Evolutionary conservation across 331 rosid species (phyloP).

Genomic region (Dryas integrifolia): DNA sequence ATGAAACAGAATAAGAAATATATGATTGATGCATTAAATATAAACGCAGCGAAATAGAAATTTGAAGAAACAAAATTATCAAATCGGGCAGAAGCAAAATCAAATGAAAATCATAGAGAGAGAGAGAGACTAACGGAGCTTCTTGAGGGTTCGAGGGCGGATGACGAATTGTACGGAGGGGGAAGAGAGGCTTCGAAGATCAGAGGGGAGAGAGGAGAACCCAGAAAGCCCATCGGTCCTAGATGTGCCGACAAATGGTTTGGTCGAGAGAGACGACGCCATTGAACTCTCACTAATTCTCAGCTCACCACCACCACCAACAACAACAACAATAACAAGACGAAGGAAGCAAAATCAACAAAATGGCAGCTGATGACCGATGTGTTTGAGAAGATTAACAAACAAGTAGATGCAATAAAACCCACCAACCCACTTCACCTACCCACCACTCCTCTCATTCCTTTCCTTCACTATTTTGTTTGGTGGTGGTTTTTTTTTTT

Average conservation of each 20-base stretch:
- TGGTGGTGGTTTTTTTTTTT: too few relatives aligned
- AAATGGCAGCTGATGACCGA: neutral
- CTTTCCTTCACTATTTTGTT: neutral
- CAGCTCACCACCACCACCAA: neutral
- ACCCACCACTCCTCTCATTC: neutral
- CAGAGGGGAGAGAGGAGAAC: constrained; percentile 40
- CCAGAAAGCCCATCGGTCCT: constrained; percentile 45
- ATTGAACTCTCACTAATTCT: constrained; percentile 20
- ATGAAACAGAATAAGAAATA: neutral
- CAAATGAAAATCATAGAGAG: neutral
- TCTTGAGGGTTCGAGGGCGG: constrained; percentile 45
- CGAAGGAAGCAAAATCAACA: neutral
- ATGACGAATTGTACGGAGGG: constrained; percentile 44
- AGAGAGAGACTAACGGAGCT: constrained; percentile 63
- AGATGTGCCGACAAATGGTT: constrained; percentile 57
- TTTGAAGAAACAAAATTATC: too few relatives aligned
- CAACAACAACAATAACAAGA: neutral
- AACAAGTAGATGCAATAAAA: neutral
- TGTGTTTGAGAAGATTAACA: neutral
- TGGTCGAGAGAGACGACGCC: constrained; percentile 70
- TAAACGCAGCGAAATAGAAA: too few relatives aligned
- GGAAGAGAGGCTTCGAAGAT: constrained; percentile 48
- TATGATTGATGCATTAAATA: too few relatives aligned
- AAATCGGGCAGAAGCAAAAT: neutral
- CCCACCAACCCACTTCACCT: constrained; percentile 20